phyloP scores from a whole-genome alignment of 2,329 filamentous ascomycete genomes.

The Penicillium sp. region DNA sequence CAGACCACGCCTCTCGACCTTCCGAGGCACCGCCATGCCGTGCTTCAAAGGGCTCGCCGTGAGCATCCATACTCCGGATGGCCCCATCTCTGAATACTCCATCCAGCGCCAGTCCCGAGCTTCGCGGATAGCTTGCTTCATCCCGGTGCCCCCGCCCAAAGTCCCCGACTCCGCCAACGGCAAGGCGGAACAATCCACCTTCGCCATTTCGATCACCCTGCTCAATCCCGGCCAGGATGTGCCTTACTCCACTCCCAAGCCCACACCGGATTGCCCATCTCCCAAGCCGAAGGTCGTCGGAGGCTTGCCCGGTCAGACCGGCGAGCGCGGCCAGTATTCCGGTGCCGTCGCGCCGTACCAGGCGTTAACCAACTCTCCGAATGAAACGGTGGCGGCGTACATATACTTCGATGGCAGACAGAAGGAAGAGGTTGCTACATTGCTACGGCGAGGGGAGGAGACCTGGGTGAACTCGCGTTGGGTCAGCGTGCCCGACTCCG shows the following conservation, averaged over 20 bases:
- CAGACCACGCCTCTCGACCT: not conserved
- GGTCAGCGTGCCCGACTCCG: constrained; percentile 88
- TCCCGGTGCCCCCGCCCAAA: constrained; percentile 87
- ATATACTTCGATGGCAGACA: constrained; percentile 96
- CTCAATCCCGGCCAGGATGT: constrained; percentile 84
- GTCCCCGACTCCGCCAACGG: constrained; percentile 65
- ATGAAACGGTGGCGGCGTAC: constrained; percentile 97
- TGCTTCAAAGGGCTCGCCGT: constrained; percentile 99
- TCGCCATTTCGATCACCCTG: constrained; percentile 96
- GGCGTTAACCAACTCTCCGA: constrained; percentile 85
- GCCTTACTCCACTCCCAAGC: constrained; percentile 86
- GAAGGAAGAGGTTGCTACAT: constrained; percentile 95
- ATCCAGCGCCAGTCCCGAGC: constrained; percentile 90
- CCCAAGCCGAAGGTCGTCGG: constrained; percentile 81
- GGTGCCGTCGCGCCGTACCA: constrained; percentile 77
- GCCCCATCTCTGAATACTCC: constrained; percentile 85
- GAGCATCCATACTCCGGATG: constrained; percentile 81
- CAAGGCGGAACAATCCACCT: constrained; percentile 89
- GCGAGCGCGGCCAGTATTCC: constrained; percentile 53
- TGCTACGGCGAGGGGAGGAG: constrained; percentile 88
- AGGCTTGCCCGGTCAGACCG: constrained; percentile 57
- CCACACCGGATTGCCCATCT: constrained; percentile 71
- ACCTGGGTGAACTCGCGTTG: constrained; percentile 99
- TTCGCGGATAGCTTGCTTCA: constrained; percentile 93
- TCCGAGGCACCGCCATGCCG: constrained; percentile 60